Base-by-base conservation (phyloP, 371 early-diverging fungal genomes). In the Apophysomyces trapeziformis region DNA sequence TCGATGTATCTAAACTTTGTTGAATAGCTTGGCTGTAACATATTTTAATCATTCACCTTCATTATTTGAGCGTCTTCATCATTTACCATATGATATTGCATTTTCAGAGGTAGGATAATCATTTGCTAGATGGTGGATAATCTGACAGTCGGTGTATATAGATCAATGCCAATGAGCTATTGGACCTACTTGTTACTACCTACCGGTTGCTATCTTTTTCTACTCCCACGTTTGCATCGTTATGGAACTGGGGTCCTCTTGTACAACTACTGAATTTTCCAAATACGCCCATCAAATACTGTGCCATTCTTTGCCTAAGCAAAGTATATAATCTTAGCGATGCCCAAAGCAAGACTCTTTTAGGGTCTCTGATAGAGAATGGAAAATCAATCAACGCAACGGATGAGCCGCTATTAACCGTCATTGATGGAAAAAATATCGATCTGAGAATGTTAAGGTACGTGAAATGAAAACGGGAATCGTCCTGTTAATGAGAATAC, bases 211-310 rank as follows among this genome's bases (percentile, higher is more conserved):
- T 90, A 26, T 73, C 60, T 43, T 82, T 81, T 65, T 86, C 90
- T 36, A 73, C 76, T 37, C 66, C 76, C 11, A 86, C 85, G 21
- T 89, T 90, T 70, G 66, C 70, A n/a, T 65, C 82, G 13, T 63
- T 91, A 11, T 87, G 89, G 86, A 85, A 89, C 65, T 89, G 89
- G 89, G 83, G 84, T 8, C 84, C 90, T 7, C 58, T 90, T 4
- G 87, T 85, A 66, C 77, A 77, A 68, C 58, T 89, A 21, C 72
- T 91, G 16, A 64, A 70, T 46, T 78, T 74, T 62, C 74, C 77
- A 16, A 75, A 87, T 68, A 73, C 74, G 13, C 60, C 68, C 39
- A 58, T 86, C 64, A 85, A 84, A 47, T 88, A 86, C 63, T 69
- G 84, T 16, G 67, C 83, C 8, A 71, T 86, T 21, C 75, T 82